These are phyloP conservation scores for Nosema bombycis DNA, from an alignment of 371 early-diverging fungal genomes.

Conservation along the genomic window DNA sequence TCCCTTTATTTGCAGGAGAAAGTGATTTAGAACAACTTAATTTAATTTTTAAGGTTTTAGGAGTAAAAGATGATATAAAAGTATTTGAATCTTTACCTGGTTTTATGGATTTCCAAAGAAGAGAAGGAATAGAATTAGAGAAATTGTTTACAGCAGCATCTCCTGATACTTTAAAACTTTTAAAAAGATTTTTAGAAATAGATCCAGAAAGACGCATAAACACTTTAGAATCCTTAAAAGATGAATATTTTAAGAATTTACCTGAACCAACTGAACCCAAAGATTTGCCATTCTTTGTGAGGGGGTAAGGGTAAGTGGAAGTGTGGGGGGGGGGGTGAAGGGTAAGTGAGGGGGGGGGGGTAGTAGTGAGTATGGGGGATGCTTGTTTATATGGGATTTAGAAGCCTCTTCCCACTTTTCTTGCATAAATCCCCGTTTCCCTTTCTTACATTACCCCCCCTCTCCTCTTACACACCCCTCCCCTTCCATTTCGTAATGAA, in stretches of 20 bases:
- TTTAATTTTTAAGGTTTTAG: constrained; percentile 82
- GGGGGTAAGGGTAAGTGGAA: constrained; percentile 1
- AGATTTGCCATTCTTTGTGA: constrained; percentile 69
- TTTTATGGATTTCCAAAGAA: constrained; percentile 68
- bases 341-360: too few relatives aligned
- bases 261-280: constrained; percentile 77
- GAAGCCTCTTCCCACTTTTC: too few relatives aligned
- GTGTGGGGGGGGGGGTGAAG: too few relatives aligned
- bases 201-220: constrained; percentile 81
- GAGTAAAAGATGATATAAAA: constrained; percentile 80
- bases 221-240: constrained; percentile 75
- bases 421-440: too few relatives aligned
- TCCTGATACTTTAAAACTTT: constrained; percentile 77
- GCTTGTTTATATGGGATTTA: too few relatives aligned
- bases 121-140: constrained; percentile 72
- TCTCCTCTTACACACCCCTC: background rate
- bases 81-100: constrained; percentile 68
- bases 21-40: constrained; percentile 88
- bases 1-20: constrained; percentile 80
- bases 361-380: too few relatives aligned
- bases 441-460: too few relatives aligned
- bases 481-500: background rate
- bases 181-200: constrained; percentile 79
- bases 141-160: constrained; percentile 82
- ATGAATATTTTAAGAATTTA: constrained; percentile 77